Conservation (phyloP, 2,329 filamentous ascomycete genomes). For the Dendrostoma leiphaemia region DNA sequence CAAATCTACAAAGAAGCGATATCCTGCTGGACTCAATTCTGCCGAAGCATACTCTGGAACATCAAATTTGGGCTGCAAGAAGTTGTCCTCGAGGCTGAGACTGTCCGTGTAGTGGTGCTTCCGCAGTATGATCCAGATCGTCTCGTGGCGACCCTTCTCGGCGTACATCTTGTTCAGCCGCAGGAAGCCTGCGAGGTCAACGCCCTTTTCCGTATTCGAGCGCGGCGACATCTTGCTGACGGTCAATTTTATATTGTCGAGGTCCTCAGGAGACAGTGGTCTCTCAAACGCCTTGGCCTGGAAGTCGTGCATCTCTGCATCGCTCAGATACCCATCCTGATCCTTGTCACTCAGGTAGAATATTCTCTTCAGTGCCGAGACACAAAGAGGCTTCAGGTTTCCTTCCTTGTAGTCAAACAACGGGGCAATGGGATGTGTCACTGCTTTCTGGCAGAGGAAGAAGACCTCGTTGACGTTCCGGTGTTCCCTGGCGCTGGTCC, state of each 20-base stretch:
- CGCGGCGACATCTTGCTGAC: slow-evolving; percentile 68
- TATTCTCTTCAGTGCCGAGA: slow-evolving; percentile 81
- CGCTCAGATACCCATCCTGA: slow-evolving; percentile 88
- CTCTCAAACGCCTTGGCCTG: slow-evolving; percentile 92
- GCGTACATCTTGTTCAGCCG: slow-evolving; percentile 94
- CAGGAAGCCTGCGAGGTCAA: slow-evolving; percentile 81
- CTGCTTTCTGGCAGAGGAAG: slow-evolving; percentile 96
- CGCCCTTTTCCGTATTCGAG: slow-evolving; percentile 65
- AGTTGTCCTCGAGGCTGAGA: slow-evolving; percentile 84
- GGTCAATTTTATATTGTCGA: slow-evolving; percentile 87
- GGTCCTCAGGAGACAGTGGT: slow-evolving; percentile 73
- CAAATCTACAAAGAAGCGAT: slow-evolving; percentile 95
- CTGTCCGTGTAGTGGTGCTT: slow-evolving; percentile 97
- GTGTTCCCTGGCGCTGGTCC: slow-evolving; percentile 87
- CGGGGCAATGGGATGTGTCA: slow-evolving; percentile 94
- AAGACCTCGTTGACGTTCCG: slow-evolving; percentile 95
- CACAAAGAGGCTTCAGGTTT: slow-evolving; percentile 81
- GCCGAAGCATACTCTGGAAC: slow-evolving; percentile 90
- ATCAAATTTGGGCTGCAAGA: slow-evolving; percentile 90
- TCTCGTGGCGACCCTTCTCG: slow-evolving; percentile 96
- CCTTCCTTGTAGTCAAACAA: slow-evolving; percentile 95
- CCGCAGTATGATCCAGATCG: slow-evolving; percentile 94
- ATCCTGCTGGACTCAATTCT: slow-evolving; percentile 89
- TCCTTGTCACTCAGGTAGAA: slow-evolving; percentile 98
- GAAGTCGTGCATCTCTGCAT: slow-evolving; percentile 87